phyloP scores from a whole-genome alignment of 2,329 filamentous ascomycete species.

The Sporothrix luriei region DNA sequence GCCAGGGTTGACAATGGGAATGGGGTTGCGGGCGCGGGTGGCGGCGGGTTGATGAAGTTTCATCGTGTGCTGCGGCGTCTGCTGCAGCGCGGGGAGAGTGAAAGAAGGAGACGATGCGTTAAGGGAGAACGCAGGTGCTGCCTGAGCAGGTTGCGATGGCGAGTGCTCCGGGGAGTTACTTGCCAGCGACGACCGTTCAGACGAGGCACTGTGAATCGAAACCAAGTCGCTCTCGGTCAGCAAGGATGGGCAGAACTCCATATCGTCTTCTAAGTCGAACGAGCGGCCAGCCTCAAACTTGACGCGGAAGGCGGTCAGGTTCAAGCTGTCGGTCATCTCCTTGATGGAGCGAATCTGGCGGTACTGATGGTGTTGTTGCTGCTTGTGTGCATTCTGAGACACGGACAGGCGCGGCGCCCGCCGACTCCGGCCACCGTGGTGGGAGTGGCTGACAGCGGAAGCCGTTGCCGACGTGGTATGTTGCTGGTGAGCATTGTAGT shows the following conservation, averaged over 20 bases:
- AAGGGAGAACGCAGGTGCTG: constrained; percentile 75
- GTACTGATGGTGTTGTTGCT: constrained; percentile 47
- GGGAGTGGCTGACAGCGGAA: constrained; percentile 66
- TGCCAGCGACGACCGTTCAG: constrained; percentile 91
- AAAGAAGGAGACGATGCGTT: constrained; percentile 68
- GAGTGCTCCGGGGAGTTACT: constrained; percentile 93
- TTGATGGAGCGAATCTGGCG: constrained; percentile 84
- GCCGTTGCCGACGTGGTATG: constrained; percentile 58
- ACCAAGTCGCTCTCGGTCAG: constrained; percentile 91
- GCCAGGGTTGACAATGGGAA: constrained; percentile 86
- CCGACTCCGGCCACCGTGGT: constrained; percentile 83
- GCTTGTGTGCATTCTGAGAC: constrained; percentile 80
- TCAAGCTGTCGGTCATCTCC: constrained; percentile 77
- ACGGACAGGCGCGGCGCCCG: constrained; percentile 79
- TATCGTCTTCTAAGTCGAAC: constrained; percentile 93
- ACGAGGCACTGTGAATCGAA: constrained; percentile 85
- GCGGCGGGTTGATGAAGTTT: constrained; percentile 92
- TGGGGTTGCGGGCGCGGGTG: constrained; percentile 88
- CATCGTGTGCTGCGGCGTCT: constrained; percentile 60
- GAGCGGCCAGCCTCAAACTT: constrained; percentile 90
- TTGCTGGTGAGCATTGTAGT: constrained; percentile 62
- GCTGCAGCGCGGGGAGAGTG: constrained; percentile 63
- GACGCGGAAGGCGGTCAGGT: constrained; percentile 75
- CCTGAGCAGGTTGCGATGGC: constrained; percentile 79
- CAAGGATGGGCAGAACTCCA: constrained; percentile 91